Evolutionary conservation across 2,329 filamentous ascomycete genomes (phyloP), one percentile per base, ranked within the genome.

Genomic region (Dactylellina leptospora): DNA sequence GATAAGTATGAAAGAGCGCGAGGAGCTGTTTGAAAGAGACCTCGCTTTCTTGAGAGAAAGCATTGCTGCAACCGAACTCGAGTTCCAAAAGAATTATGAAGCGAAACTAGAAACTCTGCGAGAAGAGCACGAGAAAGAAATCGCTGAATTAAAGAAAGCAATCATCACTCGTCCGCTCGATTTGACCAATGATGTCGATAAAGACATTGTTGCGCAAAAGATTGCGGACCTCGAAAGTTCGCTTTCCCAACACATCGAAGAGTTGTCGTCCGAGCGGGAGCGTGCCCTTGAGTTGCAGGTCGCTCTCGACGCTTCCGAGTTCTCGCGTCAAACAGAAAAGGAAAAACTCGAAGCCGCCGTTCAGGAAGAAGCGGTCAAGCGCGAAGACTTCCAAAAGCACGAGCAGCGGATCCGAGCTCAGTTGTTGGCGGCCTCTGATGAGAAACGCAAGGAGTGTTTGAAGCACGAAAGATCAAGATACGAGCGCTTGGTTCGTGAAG

Each of bases 331-430:
- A 38, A 72, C 68, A 4, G 68, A 72, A 8, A 72, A 64, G 30
- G 68, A 72, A 47, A 72, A 72, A 33, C 59, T 72, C 3, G 68
- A 72, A 23, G 27, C 48, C 5, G 59, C 53, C n/a, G 54, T 72
- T 28, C 51, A 63, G 11, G 68, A 72, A 60, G 68, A 72, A 30
- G 44, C 53, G 11, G 42, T 47, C 3, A 72, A 72, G 48, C 68
- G 68, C 10, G 68, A 72, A 30, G 68, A 72, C 10, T 72, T 72
- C 28, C 68, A 72, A 22, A 72, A 72, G 42, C 68, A 72, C 48
- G 68, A 72, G 48, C 68, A 72, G 38, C 51, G 68, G 4, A 72
- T 72, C 28, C 44, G 68, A 40, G 68, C 68, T 13, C 68, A 72
- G 23, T 51, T 72, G 5, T 22, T 72, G 13, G 68, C 68, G 13